Base-by-base conservation (phyloP, 495 filamentous ascomycete genomes). In the Apiosordaria backusii region DNA sequence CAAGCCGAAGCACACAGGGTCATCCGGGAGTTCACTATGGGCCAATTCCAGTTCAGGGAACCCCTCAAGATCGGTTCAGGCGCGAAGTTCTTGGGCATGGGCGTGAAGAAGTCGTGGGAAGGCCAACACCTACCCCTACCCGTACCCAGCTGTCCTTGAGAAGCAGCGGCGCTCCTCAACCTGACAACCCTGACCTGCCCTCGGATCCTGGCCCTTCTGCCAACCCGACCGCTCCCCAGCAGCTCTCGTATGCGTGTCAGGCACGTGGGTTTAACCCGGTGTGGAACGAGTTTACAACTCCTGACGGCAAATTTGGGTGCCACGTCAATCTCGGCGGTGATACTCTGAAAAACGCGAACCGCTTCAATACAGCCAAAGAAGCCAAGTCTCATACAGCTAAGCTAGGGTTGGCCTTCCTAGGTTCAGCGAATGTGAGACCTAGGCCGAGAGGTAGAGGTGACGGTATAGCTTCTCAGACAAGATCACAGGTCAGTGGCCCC, bases 191-290 rank as follows among this genome's bases (percentile, higher is more conserved):
- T 35, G 26, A 2, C 26, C 23, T 19, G 2, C 10, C 35, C 5
- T 13, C 5, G 35, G n/a, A 18, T n/a, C 27, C 15, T 27, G 19
- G 18, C 3, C 13, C 9, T 22, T n/a, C n/a, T 60, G 24, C 19
- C 53, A 57, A 60, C 6, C 26, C 22, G 22, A 55, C 25, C 26
- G 59, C 59, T 0, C 40, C 35, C 5, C 15, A 26, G 52, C 50
- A 50, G 2, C 59, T 74, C 0, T 68, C 66, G 3, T 26, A 29
- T 3, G 71, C 66, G 66, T 79, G 77, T 50, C 76, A 79, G 65
- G 23, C 29, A 18, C 71, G 74, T 4, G 26, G 59, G 22, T 79
- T 78, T 63, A 79, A 78, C 57, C 76, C 75, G 3, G 50, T 65
- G 23, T 72, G 57, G 52, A 15, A 52, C 19, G 50, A 29, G 35